phyloP scores from a whole-genome alignment of 208 protist species.

The Lotmaria passim region DNA sequence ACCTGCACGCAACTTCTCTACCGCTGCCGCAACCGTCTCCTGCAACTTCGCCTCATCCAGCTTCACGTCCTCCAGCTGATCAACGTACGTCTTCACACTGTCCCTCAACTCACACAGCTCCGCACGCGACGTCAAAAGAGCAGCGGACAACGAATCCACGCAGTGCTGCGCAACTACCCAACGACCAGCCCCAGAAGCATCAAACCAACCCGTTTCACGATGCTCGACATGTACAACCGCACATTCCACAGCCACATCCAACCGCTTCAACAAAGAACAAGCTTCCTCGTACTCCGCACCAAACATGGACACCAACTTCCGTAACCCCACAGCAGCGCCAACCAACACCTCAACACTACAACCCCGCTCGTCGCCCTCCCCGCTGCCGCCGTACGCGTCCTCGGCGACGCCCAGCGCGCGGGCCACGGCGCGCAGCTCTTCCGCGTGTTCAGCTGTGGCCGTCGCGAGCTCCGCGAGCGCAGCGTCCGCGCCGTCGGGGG shows the following conservation, averaged over 20 bases:
- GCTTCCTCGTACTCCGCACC: not conserved
- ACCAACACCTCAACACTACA: too few relatives aligned
- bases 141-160: slow-evolving; percentile 4
- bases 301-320: too few relatives aligned
- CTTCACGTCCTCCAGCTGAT: slow-evolving; percentile 15
- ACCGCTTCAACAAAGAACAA: slow-evolving; percentile 6
- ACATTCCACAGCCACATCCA: too few relatives aligned
- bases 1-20: slow-evolving; percentile 18
- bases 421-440: too few relatives aligned
- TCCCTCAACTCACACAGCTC: not conserved
- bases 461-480: too few relatives aligned
- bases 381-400: too few relatives aligned
- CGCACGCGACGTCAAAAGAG: slow-evolving; percentile 2
- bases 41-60: slow-evolving; percentile 6
- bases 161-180: not conserved
- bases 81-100: not conserved
- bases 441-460: too few relatives aligned
- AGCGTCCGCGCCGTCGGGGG: too few relatives aligned
- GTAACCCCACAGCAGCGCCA: too few relatives aligned
- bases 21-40: slow-evolving; percentile 6
- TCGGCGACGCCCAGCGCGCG: too few relatives aligned
- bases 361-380: too few relatives aligned
- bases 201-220: slow-evolving; percentile 19
- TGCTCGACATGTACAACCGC: too few relatives aligned
- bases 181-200: not conserved